Base-by-base conservation (phyloP, 2,329 filamentous ascomycete species). In the Alternaria solani region DNA sequence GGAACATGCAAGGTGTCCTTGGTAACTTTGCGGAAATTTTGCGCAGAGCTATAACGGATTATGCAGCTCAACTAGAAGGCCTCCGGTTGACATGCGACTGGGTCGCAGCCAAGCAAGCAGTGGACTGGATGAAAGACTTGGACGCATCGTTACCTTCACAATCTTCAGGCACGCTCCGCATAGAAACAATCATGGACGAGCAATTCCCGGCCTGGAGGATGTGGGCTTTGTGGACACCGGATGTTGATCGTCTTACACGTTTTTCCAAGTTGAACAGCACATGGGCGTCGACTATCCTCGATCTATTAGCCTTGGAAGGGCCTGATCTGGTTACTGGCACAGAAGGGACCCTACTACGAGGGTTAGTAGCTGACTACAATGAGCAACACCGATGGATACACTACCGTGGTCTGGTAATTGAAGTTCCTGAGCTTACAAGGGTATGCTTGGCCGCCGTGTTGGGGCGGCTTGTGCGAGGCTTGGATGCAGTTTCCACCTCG, bases 151-250 rank as follows among this genome's bases (percentile, higher is more conserved):
- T 62, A 5, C 25, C 60, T 11, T 32, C 36, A n/a, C 63, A 51
- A 23, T 55, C 63, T 30, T 60, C 65, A 3, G 62, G 55, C 1
- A 43, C 38, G 18, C n/a, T 56, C 28, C 48, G 64, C 5, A 64
- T 63, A 26, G 67, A 71, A 52, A 57, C 66, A 20, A 51, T 77
- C 32, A 53, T 78, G 12, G 72, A 77, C 43, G 36, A 59, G 6
- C 61, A 68, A 9, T 72, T 74, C 12, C 69, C 71, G 0, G 30
- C 53, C 7, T 77, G 75, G 75, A 65, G 68, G 16, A 59, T 70
- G 16, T 78, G 75, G 74, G 67, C 74, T 26, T 28, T 39, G 4
- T 78, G 75, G 75, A 68, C 46, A 55, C 74, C 75, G 4, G 60
- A 74, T 34, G 2, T 69, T 11, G 26, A 62, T 5, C 63, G 66